Evolutionary conservation across 805 yeast genomes (phyloP).

Genomic region (Metschnikowia drakensbergensis): DNA sequence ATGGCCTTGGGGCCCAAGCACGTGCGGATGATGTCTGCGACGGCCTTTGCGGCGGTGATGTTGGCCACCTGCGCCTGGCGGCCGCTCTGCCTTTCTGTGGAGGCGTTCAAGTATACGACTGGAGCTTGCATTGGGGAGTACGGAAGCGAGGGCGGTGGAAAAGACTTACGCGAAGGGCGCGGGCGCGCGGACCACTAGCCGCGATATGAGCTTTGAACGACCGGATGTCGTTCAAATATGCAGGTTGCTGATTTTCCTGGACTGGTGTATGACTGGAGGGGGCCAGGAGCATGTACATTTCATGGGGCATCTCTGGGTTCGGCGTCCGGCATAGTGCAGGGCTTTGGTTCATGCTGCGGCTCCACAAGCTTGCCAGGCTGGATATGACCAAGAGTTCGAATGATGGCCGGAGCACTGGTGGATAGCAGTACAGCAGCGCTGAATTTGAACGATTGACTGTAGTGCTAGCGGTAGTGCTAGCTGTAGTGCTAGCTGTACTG

Average conservation of each 20-base stretch:
- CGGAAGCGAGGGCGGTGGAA: background rate
- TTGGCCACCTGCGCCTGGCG: slow-evolving; percentile 96
- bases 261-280: too few relatives aligned
- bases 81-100: slow-evolving; percentile 90
- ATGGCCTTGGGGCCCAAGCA: slow-evolving; percentile 99
- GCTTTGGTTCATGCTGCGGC: too few relatives aligned
- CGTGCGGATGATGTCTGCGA: slow-evolving; percentile 94
- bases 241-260: background rate
- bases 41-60: slow-evolving; percentile 99
- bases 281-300: too few relatives aligned
- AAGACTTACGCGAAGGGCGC: background rate
- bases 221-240: background rate
- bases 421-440: too few relatives aligned
- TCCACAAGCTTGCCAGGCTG: too few relatives aligned
- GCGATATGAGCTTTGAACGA: background rate
- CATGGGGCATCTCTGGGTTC: too few relatives aligned
- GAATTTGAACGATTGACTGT: too few relatives aligned
- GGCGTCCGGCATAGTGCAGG: too few relatives aligned
- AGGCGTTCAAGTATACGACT: slow-evolving; percentile 57
- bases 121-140: slow-evolving; percentile 41
- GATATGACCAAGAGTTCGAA: too few relatives aligned
- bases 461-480: too few relatives aligned
- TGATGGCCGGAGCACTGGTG: too few relatives aligned
- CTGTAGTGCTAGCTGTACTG: too few relatives aligned
- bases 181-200: background rate